A percentile compares a stretch with the other conserved stretches of the same genome.
Evolutionary conservation across 2,329 filamentous ascomycete species (phyloP).

Genomic region (Purpureocillium lavendulum): DNA sequence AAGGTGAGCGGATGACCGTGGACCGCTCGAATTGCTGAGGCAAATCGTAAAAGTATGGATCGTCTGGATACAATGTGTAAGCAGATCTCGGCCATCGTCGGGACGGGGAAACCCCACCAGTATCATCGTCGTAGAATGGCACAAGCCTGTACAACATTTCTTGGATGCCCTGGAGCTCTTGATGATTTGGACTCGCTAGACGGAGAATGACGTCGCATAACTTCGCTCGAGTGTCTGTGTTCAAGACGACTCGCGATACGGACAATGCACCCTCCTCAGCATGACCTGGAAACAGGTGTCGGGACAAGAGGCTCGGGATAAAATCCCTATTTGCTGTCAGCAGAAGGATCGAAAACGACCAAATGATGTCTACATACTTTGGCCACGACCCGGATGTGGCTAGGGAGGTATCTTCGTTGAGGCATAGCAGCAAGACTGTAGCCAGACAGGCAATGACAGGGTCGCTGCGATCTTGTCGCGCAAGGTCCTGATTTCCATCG

Average conservation of each 20-base stretch:
- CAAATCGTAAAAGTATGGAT: conserved; percentile 54
- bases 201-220: conserved; percentile 52
- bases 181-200: conserved; percentile 42
- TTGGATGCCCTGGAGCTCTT: conserved; percentile 44
- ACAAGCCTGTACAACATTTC: conserved; percentile 24
- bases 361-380: conserved; percentile 11
- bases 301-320: conserved; percentile 44
- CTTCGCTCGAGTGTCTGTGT: conserved; percentile 45
- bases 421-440: conserved; percentile 20
- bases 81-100: background rate
- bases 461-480: conserved; percentile 17
- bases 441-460: conserved; percentile 19
- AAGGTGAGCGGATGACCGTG: conserved; percentile 62
- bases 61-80: conserved; percentile 15
- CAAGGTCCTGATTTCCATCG: conserved; percentile 13
- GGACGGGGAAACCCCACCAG: conserved; percentile 20
- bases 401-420: conserved; percentile 18
- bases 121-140: conserved; percentile 29
- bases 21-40: conserved; percentile 54
- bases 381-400: conserved; percentile 15
- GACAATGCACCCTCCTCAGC: conserved; percentile 7
- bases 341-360: background rate
- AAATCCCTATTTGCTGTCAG: conserved; percentile 15
- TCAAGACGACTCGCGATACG: conserved; percentile 37
- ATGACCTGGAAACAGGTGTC: conserved; percentile 53